Evolutionary conservation across 106 monocot genomes (phyloP), one percentile per base, ranked within the genome.

Genomic region (Apostasia shenzhenica): DNA sequence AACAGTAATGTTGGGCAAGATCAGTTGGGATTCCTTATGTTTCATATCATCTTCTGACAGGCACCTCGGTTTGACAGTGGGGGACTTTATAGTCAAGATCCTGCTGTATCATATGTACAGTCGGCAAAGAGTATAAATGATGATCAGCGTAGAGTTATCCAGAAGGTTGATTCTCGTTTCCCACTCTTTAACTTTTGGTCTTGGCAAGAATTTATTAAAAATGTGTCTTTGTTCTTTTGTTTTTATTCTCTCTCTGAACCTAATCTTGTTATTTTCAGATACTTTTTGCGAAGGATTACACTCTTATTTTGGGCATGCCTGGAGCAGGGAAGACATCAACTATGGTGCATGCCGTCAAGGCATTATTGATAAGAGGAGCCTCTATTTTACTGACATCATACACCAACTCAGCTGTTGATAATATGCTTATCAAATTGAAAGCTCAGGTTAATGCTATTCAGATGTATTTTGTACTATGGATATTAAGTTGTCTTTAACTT

Each of bases 241-340:
- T 9, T 70, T 59, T 44, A 26, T 26, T 26, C 26, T 26, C 26
- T 26, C 26, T 26, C 26, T 26, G 26, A 26, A 26, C 26, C 26
- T 26, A 26, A 26, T 26, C 26, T 26, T 26, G 26, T 26, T 26
- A 26, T 66, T 77, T 80, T 77, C 78, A 99, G 97, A 90, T 99
- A 48, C 84, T 99, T 63, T 69, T 74, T 61, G 92, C 97, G 49
- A 99, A 90, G 82, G 92, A 99, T 83, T 99, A 99, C 70, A 65
- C 92, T 73, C 97, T 99, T 63, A 87, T 99, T 54, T 79, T 99
- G 57, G 97, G 97, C 40, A 99, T 99, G 97, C 97, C 97, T 67
- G 97, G 97, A 77, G 92, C 97, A n/a, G 97, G 97, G 1, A 99
- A 99, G 83, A 99, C 97, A 66, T 92, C 88, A 8, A 99, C 97